Conservation (phyloP, 148 eudicot species). For the Fagopyrum esculentum region DNA sequence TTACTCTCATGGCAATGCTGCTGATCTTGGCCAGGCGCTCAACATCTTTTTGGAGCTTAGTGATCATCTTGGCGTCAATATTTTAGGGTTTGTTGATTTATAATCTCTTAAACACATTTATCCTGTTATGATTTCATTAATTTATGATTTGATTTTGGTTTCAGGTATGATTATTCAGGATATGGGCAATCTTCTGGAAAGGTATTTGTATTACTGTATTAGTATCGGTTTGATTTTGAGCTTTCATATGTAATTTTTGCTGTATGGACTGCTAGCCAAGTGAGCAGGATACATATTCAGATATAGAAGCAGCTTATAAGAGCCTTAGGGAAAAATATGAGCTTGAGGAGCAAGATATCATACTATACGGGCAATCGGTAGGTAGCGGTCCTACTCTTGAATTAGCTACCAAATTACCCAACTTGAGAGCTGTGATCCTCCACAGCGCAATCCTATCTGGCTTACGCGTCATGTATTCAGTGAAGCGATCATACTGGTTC, state of each 20-base stretch:
- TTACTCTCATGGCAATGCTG: slow-evolving; percentile 43
- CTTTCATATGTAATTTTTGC: not conserved
- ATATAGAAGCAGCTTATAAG: slow-evolving; percentile 50
- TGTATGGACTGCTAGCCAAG: slow-evolving; percentile 26
- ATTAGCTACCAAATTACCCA: slow-evolving; percentile 33
- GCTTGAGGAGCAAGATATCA: slow-evolving; percentile 33
- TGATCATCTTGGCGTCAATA: slow-evolving; percentile 31
- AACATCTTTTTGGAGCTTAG: slow-evolving; percentile 27
- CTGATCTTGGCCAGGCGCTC: slow-evolving; percentile 34
- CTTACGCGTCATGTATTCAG: slow-evolving; percentile 40
- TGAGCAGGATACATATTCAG: slow-evolving; percentile 58
- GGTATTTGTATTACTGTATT: slow-evolving; percentile 13
- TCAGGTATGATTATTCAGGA: slow-evolving; percentile 42
- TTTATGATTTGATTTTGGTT: not conserved
- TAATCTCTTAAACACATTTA: not conserved
- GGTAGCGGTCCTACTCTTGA: slow-evolving; percentile 59
- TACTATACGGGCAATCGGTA: slow-evolving; percentile 50
- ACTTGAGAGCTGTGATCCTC: slow-evolving; percentile 40
- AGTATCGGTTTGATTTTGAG: too few relatives aligned
- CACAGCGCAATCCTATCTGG: slow-evolving; percentile 55
- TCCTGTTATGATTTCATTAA: not conserved
- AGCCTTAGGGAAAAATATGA: slow-evolving; percentile 39
- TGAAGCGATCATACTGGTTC: slow-evolving; percentile 38
- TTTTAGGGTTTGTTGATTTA: slow-evolving; percentile 33
- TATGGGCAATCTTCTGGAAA: slow-evolving; percentile 39